A percentile compares a stretch with the other conserved stretches of the same genome.
phyloP scores from a whole-genome alignment of 2,329 filamentous ascomycete genomes.

The Paraphaeosphaeria minitans region DNA sequence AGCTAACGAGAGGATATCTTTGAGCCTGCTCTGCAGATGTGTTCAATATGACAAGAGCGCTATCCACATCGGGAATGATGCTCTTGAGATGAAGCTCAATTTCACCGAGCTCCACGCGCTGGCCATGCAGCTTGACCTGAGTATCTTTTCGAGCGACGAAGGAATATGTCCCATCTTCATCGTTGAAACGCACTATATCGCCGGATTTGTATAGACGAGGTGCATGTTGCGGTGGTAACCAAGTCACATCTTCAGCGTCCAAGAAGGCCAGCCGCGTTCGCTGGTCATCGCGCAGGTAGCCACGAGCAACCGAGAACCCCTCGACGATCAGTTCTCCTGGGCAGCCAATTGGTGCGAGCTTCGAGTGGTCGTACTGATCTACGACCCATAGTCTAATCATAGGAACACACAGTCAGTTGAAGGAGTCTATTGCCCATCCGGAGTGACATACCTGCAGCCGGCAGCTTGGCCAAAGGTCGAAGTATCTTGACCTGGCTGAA shows the following conservation, averaged over 20 bases:
- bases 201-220: constrained; percentile 7
- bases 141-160: constrained; percentile 9
- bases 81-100: constrained; percentile 23
- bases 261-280: constrained; percentile 16
- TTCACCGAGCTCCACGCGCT: constrained; percentile 21
- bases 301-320: constrained; percentile 42
- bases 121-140: constrained; percentile 21
- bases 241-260: not conserved
- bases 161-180: not conserved
- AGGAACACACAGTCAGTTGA: not conserved
- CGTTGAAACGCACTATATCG: constrained; percentile 4
- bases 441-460: not conserved
- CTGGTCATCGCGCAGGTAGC: constrained; percentile 17
- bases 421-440: not conserved
- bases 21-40: not conserved
- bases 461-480: not conserved
- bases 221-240: not conserved
- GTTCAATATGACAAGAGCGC: not conserved
- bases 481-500: not conserved
- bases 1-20: not conserved
- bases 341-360: constrained; percentile 28
- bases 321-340: constrained; percentile 59
- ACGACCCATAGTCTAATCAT: constrained; percentile 36
- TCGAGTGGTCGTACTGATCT: constrained; percentile 30
- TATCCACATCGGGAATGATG: not conserved